phyloP scores from a whole-genome alignment of 805 yeast species.

The Ogataea methylovora region DNA sequence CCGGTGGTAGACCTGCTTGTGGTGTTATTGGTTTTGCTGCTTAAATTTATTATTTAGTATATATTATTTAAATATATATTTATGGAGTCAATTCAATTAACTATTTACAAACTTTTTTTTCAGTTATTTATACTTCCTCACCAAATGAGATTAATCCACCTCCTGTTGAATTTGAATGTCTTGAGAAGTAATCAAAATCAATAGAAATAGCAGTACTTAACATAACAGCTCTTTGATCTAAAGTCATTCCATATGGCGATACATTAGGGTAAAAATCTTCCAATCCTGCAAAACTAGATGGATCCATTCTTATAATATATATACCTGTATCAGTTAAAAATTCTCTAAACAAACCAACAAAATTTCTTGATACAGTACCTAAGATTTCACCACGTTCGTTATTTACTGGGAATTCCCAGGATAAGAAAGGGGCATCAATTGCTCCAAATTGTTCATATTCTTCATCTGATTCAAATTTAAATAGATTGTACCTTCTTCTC shows the following conservation, averaged over 20 bases:
- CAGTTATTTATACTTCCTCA: conserved; percentile 8
- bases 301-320: conserved; percentile 79
- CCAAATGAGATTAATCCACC: conserved; percentile 30
- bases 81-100: background rate
- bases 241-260: conserved; percentile 34
- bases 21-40: conserved; percentile 86
- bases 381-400: conserved; percentile 52
- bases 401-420: conserved; percentile 77
- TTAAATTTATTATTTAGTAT: conserved; percentile 17
- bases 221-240: conserved; percentile 81
- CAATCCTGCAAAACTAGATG: conserved; percentile 54
- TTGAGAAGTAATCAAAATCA: conserved; percentile 94
- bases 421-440: conserved; percentile 79
- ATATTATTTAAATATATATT: background rate
- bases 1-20: conserved; percentile 97
- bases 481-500: conserved; percentile 84
- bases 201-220: conserved; percentile 85
- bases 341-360: conserved; percentile 94
- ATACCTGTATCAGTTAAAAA: conserved; percentile 93
- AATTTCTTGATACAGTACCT: conserved; percentile 82
- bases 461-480: conserved; percentile 33
- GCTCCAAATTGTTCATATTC: conserved; percentile 73
- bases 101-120: background rate
- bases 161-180: conserved; percentile 65
- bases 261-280: conserved; percentile 43